Percentiles rank a stretch among this genome's conserved stretches.
Evolutionary conservation across 331 rosid genomes (phyloP).

Genomic region (Acacia pycnantha): DNA sequence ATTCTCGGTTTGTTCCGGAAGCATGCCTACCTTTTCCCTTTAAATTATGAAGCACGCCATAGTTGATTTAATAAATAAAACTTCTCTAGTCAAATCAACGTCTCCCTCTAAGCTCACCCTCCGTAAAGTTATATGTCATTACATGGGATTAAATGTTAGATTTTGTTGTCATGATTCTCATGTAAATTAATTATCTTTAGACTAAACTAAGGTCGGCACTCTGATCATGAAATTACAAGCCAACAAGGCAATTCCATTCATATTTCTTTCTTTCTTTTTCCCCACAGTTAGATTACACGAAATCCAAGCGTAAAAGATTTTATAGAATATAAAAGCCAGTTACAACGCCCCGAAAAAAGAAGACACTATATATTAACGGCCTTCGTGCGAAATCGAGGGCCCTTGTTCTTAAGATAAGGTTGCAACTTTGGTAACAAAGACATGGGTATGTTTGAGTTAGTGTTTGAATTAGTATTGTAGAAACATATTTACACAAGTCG

Average conservation of each 20-base stretch:
- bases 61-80: not conserved
- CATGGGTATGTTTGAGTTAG: too few species aligned
- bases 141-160: not conserved
- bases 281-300: too few species aligned
- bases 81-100: not conserved
- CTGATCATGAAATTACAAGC: not conserved
- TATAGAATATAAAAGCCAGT: too few species aligned
- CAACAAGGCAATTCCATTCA: not conserved
- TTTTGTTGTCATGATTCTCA: not conserved
- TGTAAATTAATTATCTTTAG: not conserved
- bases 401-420: constrained; percentile 49
- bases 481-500: too few species aligned
- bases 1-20: constrained; percentile 23
- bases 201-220: not conserved
- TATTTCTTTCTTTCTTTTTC: too few species aligned
- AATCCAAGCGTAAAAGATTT: too few species aligned
- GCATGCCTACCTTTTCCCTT: not conserved
- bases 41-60: not conserved
- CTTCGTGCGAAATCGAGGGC: constrained; percentile 45
- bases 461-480: too few species aligned
- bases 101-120: not conserved
- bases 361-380: constrained; percentile 27
- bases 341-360: too few species aligned
- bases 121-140: not conserved
- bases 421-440: too few species aligned